phyloP scores from a whole-genome alignment of 768 basidiomycete genomes.

The Kwoniella bestiolae region DNA sequence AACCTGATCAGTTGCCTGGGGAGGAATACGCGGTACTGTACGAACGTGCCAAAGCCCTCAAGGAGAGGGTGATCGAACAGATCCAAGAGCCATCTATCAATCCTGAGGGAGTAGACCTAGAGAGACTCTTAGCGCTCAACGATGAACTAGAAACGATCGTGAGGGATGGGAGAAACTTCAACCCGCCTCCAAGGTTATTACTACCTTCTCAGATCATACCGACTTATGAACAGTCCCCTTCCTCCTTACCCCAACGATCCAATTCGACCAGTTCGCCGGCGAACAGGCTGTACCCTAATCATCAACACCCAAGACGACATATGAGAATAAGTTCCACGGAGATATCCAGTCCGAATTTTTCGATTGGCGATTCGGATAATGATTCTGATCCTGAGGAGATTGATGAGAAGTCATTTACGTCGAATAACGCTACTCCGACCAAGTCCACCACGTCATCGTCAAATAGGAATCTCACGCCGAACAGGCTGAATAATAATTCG shows the following conservation, averaged over 20 bases:
- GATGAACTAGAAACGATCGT: slow-evolving; percentile 70
- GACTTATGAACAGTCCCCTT: slow-evolving; percentile 5
- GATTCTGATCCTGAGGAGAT: slow-evolving; percentile 58
- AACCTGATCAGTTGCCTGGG: slow-evolving; percentile 44
- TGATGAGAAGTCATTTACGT: slow-evolving; percentile 18
- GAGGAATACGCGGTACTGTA: slow-evolving; percentile 43
- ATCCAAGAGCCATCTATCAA: slow-evolving; percentile 46
- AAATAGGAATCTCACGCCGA: neutral
- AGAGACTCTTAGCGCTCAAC: slow-evolving; percentile 71
- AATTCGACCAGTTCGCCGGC: slow-evolving; percentile 9
- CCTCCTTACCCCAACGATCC: slow-evolving; percentile 18
- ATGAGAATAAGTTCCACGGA: slow-evolving; percentile 70
- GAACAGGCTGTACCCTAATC: slow-evolving; percentile 2
- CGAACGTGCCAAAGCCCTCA: slow-evolving; percentile 59
- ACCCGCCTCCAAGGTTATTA: slow-evolving; percentile 44
- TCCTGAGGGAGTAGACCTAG: slow-evolving; percentile 59
- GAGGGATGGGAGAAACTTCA: slow-evolving; percentile 59
- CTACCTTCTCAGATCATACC: slow-evolving; percentile 47
- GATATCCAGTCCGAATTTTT: slow-evolving; percentile 70
- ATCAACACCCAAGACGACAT: slow-evolving; percentile 33
- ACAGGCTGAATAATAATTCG: neutral
- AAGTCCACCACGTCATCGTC: neutral
- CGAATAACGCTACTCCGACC: slow-evolving; percentile 5
- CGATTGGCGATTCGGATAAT: slow-evolving; percentile 59
- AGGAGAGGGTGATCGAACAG: slow-evolving; percentile 64